Evolutionary conservation across 805 yeast species (phyloP).

Genomic region (Saccharomycopsis babjevae): DNA sequence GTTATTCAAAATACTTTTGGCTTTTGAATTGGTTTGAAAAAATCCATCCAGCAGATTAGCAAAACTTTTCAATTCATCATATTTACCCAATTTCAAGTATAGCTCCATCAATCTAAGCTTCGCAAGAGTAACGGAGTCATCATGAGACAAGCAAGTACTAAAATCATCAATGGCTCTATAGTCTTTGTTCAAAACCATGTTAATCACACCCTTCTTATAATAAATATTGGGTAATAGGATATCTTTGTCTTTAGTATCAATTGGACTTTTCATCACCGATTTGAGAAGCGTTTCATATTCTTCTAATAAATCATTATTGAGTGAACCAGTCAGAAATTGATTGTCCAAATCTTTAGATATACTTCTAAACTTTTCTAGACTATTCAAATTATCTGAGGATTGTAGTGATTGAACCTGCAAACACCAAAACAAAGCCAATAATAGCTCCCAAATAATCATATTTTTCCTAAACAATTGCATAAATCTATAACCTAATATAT

Average conservation of each 20-base stretch:
- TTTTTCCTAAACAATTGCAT: neutral
- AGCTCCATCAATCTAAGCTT: slow-evolving; percentile 37
- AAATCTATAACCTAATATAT: neutral
- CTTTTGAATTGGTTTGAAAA: slow-evolving; percentile 11
- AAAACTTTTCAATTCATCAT: slow-evolving; percentile 26
- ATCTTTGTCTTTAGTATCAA: slow-evolving; percentile 2
- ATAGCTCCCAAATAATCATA: neutral
- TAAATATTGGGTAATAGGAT: slow-evolving; percentile 33
- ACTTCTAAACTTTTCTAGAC: neutral
- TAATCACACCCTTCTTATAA: slow-evolving; percentile 53
- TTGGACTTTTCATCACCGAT: slow-evolving; percentile 2
- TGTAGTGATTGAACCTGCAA: neutral
- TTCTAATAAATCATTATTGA: slow-evolving; percentile 24
- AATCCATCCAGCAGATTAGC: neutral
- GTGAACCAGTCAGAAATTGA: slow-evolving; percentile 20
- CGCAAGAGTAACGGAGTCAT: slow-evolving; percentile 34
- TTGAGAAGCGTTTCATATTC: slow-evolving; percentile 22
- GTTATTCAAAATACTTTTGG: slow-evolving; percentile 19
- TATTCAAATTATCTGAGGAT: neutral
- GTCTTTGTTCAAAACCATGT: slow-evolving; percentile 46
- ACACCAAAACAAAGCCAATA: neutral
- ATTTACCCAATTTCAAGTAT: slow-evolving; percentile 42
- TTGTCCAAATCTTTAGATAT: slow-evolving; percentile 9
- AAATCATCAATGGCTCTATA: slow-evolving; percentile 43
- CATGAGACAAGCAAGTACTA: slow-evolving; percentile 32